Evolutionary conservation across 1,139 yeast species (phyloP).

Genomic region (Suhomyces coccinellae): DNA sequence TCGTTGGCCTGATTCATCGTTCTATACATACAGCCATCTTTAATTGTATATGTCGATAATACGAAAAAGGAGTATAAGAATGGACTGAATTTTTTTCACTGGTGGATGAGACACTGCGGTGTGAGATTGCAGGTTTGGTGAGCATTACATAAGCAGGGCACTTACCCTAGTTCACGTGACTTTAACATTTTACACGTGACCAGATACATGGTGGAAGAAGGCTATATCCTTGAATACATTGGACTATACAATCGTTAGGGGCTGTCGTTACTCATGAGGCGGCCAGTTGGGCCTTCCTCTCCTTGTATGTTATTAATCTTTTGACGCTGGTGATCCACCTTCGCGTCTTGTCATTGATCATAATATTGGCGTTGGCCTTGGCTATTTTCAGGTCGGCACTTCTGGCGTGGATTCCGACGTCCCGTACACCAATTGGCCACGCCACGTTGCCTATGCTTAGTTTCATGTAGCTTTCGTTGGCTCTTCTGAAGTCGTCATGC

Average conservation of each 20-base stretch:
- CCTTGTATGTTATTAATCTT: conserved; percentile 61
- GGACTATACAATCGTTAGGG: background rate
- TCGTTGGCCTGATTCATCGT: no score
- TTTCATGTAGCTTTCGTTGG: conserved; percentile 71
- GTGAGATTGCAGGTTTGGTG: background rate
- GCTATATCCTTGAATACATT: background rate
- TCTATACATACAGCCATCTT: conserved; percentile 36
- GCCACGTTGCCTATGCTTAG: conserved; percentile 86
- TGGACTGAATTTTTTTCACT: conserved; percentile 11
- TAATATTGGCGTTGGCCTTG: conserved; percentile 62
- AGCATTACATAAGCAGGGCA: conserved; percentile 7
- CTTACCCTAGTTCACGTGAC: conserved; percentile 10
- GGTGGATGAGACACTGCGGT: conserved; percentile 7
- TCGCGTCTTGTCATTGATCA: conserved; percentile 75
- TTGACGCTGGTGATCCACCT: conserved; percentile 77
- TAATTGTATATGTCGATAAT: conserved; percentile 16
- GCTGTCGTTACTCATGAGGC: background rate
- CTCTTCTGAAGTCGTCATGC: conserved; percentile 48
- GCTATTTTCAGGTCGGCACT: conserved; percentile 49
- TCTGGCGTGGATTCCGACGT: conserved; percentile 78
- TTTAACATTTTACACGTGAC: background rate
- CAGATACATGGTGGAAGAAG: background rate
- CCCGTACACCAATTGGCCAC: conserved; percentile 88
- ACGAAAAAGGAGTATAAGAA: conserved; percentile 7
- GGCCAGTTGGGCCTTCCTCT: conserved; percentile 19